Percentiles rank a stretch among this genome's conserved stretches.
These are phyloP conservation scores for Salix viminalis DNA, from an alignment of 345 rosid genomes.

Conservation along the genomic window DNA sequence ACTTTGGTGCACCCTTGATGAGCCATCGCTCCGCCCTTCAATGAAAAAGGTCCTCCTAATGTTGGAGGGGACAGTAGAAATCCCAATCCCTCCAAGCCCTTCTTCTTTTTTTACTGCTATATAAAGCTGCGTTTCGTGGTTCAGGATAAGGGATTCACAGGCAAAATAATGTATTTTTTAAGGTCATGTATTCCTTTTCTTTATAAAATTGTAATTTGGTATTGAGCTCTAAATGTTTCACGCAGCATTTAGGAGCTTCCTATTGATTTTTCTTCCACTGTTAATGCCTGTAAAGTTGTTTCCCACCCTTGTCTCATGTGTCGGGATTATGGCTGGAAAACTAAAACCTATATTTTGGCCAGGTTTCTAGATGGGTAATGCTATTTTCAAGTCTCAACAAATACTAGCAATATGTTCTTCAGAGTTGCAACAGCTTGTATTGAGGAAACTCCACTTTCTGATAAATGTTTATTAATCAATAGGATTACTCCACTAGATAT, in stretches of 20 bases:
- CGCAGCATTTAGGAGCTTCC: no score
- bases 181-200: no score
- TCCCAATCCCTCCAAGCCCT: slow-evolving; percentile 14
- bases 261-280: no score
- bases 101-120: slow-evolving; percentile 16
- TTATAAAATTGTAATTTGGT: no score
- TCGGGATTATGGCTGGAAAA: not conserved
- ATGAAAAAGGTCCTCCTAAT: slow-evolving; percentile 27
- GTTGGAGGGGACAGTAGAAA: slow-evolving; percentile 27
- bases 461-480: no score
- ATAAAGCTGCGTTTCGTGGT: not conserved
- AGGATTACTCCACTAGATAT: no score
- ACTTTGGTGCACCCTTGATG: slow-evolving; percentile 22
- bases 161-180: no score
- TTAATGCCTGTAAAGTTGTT: no score
- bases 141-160: no score
- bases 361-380: not conserved
- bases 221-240: no score
- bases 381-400: not conserved
- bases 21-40: slow-evolving; percentile 17
- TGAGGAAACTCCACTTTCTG: not conserved
- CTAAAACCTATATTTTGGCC: not conserved
- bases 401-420: not conserved
- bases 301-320: not conserved
- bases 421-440: not conserved